phyloP scores from a whole-genome alignment of 116 monocot species.

The Papilionanthe hybrid region DNA sequence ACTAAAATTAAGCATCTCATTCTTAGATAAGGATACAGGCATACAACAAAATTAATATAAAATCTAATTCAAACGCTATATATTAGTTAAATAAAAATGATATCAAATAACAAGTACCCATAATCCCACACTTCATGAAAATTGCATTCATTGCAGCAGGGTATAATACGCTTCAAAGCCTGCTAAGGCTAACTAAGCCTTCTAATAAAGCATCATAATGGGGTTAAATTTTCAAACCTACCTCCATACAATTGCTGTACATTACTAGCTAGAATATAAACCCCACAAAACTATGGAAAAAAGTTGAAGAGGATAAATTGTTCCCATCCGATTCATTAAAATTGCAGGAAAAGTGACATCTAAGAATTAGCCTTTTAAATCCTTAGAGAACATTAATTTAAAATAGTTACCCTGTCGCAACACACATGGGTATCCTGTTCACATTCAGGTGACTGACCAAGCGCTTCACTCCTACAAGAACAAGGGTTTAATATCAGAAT shows the following conservation, averaged over 20 bases:
- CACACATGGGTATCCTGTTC: constrained; percentile 79
- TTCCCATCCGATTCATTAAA: not conserved
- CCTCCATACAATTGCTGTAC: not conserved
- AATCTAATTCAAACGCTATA: no score
- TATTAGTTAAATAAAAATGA: no score
- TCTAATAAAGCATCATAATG: not conserved
- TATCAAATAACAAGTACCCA: no score
- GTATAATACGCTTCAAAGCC: no score
- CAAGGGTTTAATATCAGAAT: not conserved
- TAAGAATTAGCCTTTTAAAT: not conserved
- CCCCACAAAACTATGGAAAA: not conserved
- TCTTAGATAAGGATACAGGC: no score
- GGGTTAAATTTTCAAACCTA: not conserved
- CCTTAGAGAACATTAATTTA: not conserved
- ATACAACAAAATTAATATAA: no score
- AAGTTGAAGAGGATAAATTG: not conserved
- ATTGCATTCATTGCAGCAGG: no score
- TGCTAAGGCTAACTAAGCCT: not conserved
- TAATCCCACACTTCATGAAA: no score
- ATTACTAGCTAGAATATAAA: not conserved
- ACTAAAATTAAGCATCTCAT: no score
- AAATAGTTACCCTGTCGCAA: constrained; percentile 82
- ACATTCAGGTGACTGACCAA: constrained; percentile 65
- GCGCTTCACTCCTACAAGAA: constrained; percentile 52
- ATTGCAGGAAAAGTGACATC: not conserved